Conservation (phyloP, 2,329 filamentous ascomycete species). For the Botrytis fragariae region DNA sequence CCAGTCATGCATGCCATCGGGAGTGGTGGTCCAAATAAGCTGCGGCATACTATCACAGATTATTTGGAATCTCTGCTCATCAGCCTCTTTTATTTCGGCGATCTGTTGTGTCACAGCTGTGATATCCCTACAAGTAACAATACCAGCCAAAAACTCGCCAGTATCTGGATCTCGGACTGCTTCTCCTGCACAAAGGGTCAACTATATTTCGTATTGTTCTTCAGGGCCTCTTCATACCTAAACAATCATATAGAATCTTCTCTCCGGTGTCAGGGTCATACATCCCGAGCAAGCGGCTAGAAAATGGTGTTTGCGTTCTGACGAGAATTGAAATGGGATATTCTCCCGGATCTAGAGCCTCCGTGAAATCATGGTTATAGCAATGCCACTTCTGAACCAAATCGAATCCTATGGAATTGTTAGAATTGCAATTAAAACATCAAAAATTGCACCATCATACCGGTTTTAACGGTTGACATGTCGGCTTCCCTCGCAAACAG, state of each 20-base stretch:
- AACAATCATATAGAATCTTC: conserved; percentile 60
- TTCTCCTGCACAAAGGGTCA: conserved; percentile 45
- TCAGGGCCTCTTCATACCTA: conserved; percentile 40
- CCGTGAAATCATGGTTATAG: conserved; percentile 66
- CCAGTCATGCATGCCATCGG: conserved; percentile 67
- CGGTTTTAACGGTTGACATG: conserved; percentile 43
- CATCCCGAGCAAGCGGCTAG: conserved; percentile 61
- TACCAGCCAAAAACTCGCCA: conserved; percentile 70
- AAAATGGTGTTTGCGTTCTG: conserved; percentile 58
- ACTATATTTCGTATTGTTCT: neutral
- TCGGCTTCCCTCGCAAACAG: conserved; percentile 49
- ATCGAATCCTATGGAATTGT: conserved; percentile 41
- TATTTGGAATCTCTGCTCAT: conserved; percentile 70
- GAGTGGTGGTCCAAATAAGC: conserved; percentile 70
- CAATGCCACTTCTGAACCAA: conserved; percentile 59
- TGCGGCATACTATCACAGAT: conserved; percentile 74
- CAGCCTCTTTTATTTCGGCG: conserved; percentile 64
- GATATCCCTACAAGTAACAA: conserved; percentile 61
- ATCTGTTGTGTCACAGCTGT: conserved; percentile 69
- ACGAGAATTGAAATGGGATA: conserved; percentile 66
- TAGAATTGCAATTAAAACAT: neutral
- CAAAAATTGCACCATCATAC: conserved; percentile 24
- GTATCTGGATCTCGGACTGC: conserved; percentile 63
- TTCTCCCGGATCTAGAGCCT: conserved; percentile 55
- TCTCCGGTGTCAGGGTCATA: conserved; percentile 52